Evolutionary conservation across 2,329 filamentous ascomycete species (phyloP).

Genomic region (Teratosphaeria zuluensis): DNA sequence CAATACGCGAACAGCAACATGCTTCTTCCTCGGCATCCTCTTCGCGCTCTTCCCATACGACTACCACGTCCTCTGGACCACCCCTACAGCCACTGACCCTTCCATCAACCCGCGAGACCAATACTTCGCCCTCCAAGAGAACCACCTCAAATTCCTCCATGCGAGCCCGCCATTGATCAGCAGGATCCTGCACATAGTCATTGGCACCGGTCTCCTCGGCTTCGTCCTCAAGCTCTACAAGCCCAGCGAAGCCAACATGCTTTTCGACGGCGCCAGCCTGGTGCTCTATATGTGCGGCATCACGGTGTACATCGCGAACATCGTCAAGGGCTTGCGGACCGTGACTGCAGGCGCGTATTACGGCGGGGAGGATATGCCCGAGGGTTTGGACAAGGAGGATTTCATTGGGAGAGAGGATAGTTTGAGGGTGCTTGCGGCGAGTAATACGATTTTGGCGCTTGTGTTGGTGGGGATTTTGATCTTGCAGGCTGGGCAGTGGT

Average conservation of each 20-base stretch:
- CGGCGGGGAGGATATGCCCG: conserved; percentile 11
- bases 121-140: conserved; percentile 79
- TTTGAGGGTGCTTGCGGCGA: conserved; percentile 80
- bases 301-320: conserved; percentile 90
- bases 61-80: conserved; percentile 77
- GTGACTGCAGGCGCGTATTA: conserved; percentile 65
- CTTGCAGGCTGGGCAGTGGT: conserved; percentile 95
- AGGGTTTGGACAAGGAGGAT: conserved; percentile 39
- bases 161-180: conserved; percentile 83
- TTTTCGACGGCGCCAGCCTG: conserved; percentile 72
- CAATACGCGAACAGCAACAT: conserved; percentile 46
- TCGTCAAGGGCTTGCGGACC: conserved; percentile 84
- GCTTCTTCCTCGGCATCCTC: conserved; percentile 96
- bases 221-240: conserved; percentile 93
- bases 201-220: conserved; percentile 75
- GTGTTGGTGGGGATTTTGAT: conserved; percentile 87
- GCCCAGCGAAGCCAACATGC: conserved; percentile 85
- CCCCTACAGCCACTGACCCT: conserved; percentile 38
- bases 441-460: conserved; percentile 90
- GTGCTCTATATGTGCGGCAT: conserved; percentile 75
- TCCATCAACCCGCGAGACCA: conserved; percentile 34
- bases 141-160: conserved; percentile 84
- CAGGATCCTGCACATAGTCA: conserved; percentile 88
- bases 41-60: conserved; percentile 96
- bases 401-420: conserved; percentile 78